Evolutionary conservation across 257 asterid genomes (phyloP).

Genomic region (Solanum corneliomulleri): DNA sequence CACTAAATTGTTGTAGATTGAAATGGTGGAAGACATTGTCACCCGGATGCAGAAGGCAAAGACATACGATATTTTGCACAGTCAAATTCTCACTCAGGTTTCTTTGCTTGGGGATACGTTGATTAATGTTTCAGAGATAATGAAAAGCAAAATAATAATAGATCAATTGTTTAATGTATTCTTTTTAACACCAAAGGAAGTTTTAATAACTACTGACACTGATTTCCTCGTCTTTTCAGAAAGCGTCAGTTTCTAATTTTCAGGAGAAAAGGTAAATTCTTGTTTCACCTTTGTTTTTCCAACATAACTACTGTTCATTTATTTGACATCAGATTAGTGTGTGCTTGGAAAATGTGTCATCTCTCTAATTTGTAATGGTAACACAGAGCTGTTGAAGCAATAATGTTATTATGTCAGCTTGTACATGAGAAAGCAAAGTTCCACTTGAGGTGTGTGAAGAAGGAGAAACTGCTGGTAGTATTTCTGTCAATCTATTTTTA

Average conservation of each 20-base stretch:
- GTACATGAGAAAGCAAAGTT: slow-evolving; percentile 55
- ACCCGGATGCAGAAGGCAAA: slow-evolving; percentile 47
- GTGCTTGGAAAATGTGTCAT: not conserved
- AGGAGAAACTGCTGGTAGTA: slow-evolving; percentile 58
- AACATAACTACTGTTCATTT: not conserved
- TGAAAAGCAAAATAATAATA: not conserved
- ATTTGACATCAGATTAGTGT: not conserved
- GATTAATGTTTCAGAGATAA: not conserved
- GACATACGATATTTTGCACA: slow-evolving; percentile 39
- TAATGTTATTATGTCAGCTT: slow-evolving; percentile 37
- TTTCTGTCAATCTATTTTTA: slow-evolving; percentile 3
- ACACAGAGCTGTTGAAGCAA: slow-evolving; percentile 55
- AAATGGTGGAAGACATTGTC: slow-evolving; percentile 46
- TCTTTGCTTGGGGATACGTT: slow-evolving; percentile 10
- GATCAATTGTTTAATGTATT: not conserved
- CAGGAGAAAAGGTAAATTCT: slow-evolving; percentile 46
- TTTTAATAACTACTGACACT: not conserved
- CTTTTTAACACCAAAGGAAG: not conserved
- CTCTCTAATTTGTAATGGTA: slow-evolving; percentile 6
- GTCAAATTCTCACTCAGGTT: slow-evolving; percentile 52
- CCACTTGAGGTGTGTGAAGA: slow-evolving; percentile 49
- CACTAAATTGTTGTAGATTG: slow-evolving; percentile 34
- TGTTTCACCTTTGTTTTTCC: not conserved
- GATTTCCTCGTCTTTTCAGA: slow-evolving; percentile 38
- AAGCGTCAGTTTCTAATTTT: slow-evolving; percentile 20